These are phyloP conservation scores for Selenicereus undatus DNA, from an alignment of 148 eudicot genomes.

Conservation along the genomic window DNA sequence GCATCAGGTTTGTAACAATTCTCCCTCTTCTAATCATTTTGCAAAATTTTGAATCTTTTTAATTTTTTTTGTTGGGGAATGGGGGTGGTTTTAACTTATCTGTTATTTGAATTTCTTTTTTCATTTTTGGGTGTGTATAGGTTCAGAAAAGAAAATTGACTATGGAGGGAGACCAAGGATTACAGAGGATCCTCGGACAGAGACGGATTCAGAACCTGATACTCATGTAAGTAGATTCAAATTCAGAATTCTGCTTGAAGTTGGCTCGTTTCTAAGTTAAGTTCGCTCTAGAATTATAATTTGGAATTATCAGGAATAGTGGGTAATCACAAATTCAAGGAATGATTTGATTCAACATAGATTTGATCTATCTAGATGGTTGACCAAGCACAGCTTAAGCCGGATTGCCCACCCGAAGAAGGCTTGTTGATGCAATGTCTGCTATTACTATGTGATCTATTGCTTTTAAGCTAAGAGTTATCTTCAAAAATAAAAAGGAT, in stretches of 20 bases:
- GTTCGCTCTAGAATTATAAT: not conserved
- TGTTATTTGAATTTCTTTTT: not conserved
- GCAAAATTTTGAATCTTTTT: not conserved
- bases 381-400: not conserved
- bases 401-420: not conserved
- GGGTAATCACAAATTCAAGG: not conserved
- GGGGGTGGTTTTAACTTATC: not conserved
- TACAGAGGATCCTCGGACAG: slow-evolving; percentile 30
- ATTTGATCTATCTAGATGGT: not conserved
- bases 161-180: slow-evolving; percentile 25
- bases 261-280: not conserved
- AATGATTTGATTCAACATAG: not conserved
- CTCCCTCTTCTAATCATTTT: not conserved
- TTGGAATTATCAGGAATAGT: not conserved
- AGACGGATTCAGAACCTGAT: slow-evolving; percentile 27
- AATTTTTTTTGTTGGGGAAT: too few species aligned
- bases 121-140: slow-evolving; percentile 24
- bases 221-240: slow-evolving; percentile 38
- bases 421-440: too few species aligned
- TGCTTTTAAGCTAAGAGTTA: too few species aligned
- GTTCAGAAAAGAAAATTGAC: slow-evolving; percentile 25
- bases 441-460: not conserved
- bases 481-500: not conserved
- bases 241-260: not conserved
- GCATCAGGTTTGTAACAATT: slow-evolving; percentile 19